Percentiles rank a stretch among this genome's conserved stretches.
phyloP scores from a whole-genome alignment of 768 basidiomycete genomes.

The Boletus subparvulus region DNA sequence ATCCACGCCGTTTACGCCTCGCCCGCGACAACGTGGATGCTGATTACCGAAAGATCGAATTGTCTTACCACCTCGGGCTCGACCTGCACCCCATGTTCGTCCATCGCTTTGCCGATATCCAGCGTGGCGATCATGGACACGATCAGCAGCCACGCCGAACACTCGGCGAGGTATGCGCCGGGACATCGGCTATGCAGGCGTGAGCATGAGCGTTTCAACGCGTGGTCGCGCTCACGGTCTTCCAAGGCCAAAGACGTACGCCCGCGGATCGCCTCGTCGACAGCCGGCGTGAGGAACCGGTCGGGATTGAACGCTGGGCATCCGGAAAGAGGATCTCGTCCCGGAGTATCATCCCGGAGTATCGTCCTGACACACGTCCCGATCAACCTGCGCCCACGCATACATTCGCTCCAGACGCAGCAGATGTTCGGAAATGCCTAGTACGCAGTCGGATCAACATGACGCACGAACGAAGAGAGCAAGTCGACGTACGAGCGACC shows the following conservation, averaged over 20 bases:
- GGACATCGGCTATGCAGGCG: conserved; percentile 52
- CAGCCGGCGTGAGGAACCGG: conserved; percentile 40
- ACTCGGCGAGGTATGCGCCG: conserved; percentile 60
- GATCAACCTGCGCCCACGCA: not conserved
- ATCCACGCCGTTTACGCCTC: not conserved
- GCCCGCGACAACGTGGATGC: conserved; percentile 16
- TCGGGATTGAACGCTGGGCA: conserved; percentile 54
- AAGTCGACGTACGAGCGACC: conserved; percentile 46
- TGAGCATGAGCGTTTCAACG: not conserved
- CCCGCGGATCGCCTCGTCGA: conserved; percentile 35
- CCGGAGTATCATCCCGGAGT: too few relatives aligned
- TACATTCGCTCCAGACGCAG: conserved; percentile 27
- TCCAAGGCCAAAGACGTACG: conserved; percentile 50
- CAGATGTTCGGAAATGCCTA: conserved; percentile 63
- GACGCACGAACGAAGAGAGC: not conserved
- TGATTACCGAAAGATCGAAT: conserved; percentile 66
- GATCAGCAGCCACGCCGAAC: conserved; percentile 59
- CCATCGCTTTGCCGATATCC: conserved; percentile 51
- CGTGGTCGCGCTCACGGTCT: conserved; percentile 30
- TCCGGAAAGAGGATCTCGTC: conserved; percentile 49
- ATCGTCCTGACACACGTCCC: conserved; percentile 35
- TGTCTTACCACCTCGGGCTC: conserved; percentile 55
- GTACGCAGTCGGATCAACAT: conserved; percentile 4
- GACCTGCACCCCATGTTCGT: conserved; percentile 46
- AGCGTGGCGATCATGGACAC: conserved; percentile 57